Evolutionary conservation across 257 asterid species (phyloP).

Genomic region (Solanum phureja): DNA sequence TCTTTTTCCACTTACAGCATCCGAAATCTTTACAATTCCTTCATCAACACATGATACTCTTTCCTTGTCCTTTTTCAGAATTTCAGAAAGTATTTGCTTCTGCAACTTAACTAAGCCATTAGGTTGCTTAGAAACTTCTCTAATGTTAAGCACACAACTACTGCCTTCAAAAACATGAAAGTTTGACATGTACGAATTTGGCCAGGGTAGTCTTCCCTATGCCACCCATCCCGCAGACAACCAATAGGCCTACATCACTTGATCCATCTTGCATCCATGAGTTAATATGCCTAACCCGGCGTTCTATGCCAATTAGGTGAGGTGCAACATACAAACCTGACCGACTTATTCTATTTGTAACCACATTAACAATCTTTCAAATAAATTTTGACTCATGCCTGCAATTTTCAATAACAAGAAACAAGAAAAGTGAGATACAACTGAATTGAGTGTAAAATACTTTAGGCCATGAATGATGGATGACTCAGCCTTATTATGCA

Average conservation of each 20-base stretch:
- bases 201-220: constrained; percentile 17
- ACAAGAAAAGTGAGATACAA: background rate
- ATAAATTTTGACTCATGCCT: constrained; percentile 2
- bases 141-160: constrained; percentile 8
- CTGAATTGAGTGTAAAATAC: background rate
- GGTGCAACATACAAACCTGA: background rate
- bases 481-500: background rate
- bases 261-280: constrained; percentile 8
- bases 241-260: background rate
- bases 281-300: background rate
- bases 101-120: constrained; percentile 7
- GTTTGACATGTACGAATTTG: constrained; percentile 5
- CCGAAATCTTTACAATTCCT: constrained; percentile 6
- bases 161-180: background rate
- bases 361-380: background rate
- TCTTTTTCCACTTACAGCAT: background rate
- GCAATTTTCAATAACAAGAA: background rate
- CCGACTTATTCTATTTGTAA: background rate
- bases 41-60: constrained; percentile 6
- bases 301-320: background rate
- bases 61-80: background rate
- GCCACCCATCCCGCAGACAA: constrained; percentile 7
- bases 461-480: background rate
- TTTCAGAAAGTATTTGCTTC: constrained; percentile 3
- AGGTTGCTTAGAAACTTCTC: background rate